phyloP scores from a whole-genome alignment of 345 rosid genomes.

The Kernera saxatilis region DNA sequence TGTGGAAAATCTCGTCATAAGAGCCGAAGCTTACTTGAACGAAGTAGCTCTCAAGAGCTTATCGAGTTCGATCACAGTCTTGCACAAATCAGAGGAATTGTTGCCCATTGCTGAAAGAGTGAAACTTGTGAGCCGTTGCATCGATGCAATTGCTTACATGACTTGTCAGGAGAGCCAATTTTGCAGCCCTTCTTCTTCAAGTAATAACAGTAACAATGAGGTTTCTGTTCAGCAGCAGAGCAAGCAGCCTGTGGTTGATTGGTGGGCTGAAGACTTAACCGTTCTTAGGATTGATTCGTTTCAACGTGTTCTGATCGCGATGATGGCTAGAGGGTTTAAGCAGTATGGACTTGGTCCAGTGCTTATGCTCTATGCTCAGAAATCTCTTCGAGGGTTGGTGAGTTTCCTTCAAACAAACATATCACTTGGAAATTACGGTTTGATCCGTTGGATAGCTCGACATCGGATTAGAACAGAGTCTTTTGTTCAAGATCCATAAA shows the following conservation, averaged over 20 bases:
- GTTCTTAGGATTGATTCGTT: conserved; percentile 72
- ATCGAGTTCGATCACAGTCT: conserved; percentile 57
- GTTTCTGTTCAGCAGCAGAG: conserved; percentile 32
- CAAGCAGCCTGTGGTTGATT: conserved; percentile 54
- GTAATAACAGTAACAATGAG: conserved; percentile 37
- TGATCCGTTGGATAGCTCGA: background rate
- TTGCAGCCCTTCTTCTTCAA: conserved; percentile 36
- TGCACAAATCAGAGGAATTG: conserved; percentile 50
- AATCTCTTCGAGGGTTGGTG: conserved; percentile 93
- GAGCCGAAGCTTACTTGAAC: conserved; percentile 70
- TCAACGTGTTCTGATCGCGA: conserved; percentile 74
- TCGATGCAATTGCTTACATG: conserved; percentile 70
- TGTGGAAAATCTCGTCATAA: conserved; percentile 60
- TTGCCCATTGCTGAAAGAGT: conserved; percentile 71
- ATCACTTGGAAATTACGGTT: background rate
- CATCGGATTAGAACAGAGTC: background rate
- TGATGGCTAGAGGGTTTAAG: conserved; percentile 82
- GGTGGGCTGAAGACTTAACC: conserved; percentile 96
- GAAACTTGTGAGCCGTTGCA: conserved; percentile 65
- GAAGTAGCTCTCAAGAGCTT: conserved; percentile 78
- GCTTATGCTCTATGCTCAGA: conserved; percentile 92
- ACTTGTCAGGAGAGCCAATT: conserved; percentile 72
- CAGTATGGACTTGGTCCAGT: conserved; percentile 86
- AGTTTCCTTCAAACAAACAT: conserved; percentile 31
- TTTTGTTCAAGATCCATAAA: no score